Base-by-base conservation (phyloP, 2,329 filamentous ascomycete genomes). In the Coniochaeta sp. region DNA sequence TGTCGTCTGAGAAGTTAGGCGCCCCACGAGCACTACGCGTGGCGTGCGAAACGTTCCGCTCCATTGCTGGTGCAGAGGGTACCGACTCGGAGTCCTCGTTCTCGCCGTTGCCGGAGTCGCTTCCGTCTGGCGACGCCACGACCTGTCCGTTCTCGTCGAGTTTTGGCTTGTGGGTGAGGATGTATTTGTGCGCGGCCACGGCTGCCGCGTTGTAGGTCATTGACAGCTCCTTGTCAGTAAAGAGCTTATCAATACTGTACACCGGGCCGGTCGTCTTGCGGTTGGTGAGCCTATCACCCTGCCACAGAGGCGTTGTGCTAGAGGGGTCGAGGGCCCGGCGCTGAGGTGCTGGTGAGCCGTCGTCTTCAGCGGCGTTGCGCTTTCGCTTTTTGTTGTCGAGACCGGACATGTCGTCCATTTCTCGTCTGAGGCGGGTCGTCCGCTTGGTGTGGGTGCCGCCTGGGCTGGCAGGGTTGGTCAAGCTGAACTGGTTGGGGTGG, bases 171-270 rank as follows among this genome's bases (percentile, higher is more conserved):
- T 82, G 81, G 31, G 79, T 77, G 50, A 83, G 66, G 52, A 85
- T 74, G 60, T 83, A 79, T 55, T 80, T 78, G 63, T 85, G 79
- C 8, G 83, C 77, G 2, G 82, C 82, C 18, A 84, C 60, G 27
- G 83, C 82, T 5, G 83, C 79, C 4, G 73, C 69, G 54, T 85
- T 85, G 63, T 85, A 85, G 26, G 80, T 81, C 71, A 86, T 76
- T 4, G 78, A 75, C 27, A 87, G 73, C 67, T 87, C 83, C 66
- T 84, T 86, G 59, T 87, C 83, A 0, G 83, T 86, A 49, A 87
- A 87, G 32, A 87, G 76, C 69, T 86, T 86, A 59, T 86, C 82
- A 53, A 87, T 79, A 62, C 79, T 85, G 63, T 84, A 85, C 1
- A 82, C 68, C 0, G 81, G 76, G 8, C 79, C 82, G 18, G 79